These are phyloP conservation scores for Nigrograna mackinnonii DNA, from an alignment of 2,329 filamentous ascomycete species.

Conservation along the genomic window DNA sequence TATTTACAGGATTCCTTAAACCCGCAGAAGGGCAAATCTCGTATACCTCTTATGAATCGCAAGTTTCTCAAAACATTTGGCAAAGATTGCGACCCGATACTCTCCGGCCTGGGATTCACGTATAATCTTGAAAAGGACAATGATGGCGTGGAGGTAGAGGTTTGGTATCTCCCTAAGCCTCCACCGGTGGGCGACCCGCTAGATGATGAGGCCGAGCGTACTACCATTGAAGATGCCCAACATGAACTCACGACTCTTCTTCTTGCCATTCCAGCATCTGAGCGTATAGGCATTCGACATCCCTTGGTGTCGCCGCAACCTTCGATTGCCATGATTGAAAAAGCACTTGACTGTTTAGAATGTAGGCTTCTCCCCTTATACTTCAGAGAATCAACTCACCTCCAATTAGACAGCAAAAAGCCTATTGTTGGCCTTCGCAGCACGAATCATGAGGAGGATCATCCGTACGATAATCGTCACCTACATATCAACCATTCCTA, in stretches of 20 bases:
- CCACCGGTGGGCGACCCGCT: constrained; percentile 21
- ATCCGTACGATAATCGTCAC: constrained; percentile 29
- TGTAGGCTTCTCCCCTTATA: constrained; percentile 21
- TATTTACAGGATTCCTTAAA: constrained; percentile 65
- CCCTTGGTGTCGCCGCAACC: constrained; percentile 33
- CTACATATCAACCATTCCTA: background rate
- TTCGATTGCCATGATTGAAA: constrained; percentile 45
- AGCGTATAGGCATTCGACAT: constrained; percentile 33
- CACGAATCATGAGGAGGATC: constrained; percentile 36
- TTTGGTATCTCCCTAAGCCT: constrained; percentile 38
- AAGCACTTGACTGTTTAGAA: constrained; percentile 38
- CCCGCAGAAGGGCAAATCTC: constrained; percentile 52
- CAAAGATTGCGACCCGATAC: constrained; percentile 61
- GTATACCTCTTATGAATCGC: constrained; percentile 64
- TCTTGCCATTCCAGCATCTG: constrained; percentile 37
- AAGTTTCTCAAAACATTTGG: constrained; percentile 67
- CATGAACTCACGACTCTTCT: constrained; percentile 61
- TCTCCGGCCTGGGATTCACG: constrained; percentile 62
- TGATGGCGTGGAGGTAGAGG: constrained; percentile 20
- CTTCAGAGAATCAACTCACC: constrained; percentile 12
- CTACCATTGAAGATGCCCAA: constrained; percentile 60
- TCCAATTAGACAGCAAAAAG: constrained; percentile 25
- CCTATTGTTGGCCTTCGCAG: constrained; percentile 24
- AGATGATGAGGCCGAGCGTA: constrained; percentile 23
- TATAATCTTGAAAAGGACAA: constrained; percentile 34